Conservation (phyloP, 2,329 filamentous ascomycete species). For the Pestalotiopsis sp. region DNA sequence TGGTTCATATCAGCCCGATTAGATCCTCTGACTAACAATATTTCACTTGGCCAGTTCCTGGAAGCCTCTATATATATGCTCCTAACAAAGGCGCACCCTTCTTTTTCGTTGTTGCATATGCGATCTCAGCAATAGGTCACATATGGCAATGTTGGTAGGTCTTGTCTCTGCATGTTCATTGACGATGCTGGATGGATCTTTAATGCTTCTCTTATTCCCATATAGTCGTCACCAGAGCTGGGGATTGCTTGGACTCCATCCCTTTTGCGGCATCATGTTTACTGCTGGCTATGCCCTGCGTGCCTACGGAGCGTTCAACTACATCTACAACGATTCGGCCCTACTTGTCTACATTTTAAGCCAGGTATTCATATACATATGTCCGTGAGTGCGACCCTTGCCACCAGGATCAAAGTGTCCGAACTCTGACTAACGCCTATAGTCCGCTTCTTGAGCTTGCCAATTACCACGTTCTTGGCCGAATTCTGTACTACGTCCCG, state of each 20-base stretch:
- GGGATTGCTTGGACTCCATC: slow-evolving; percentile 51
- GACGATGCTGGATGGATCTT: background rate
- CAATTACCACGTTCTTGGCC: slow-evolving; percentile 66
- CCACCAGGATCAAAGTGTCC: background rate
- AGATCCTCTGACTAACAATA: background rate
- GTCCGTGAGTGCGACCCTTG: background rate
- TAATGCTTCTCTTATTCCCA: background rate
- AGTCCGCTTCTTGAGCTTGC: slow-evolving; percentile 63
- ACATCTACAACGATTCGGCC: slow-evolving; percentile 34
- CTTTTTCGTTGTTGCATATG: slow-evolving; percentile 51
- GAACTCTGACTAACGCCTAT: background rate
- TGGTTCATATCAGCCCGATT: background rate
- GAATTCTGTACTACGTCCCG: slow-evolving; percentile 64
- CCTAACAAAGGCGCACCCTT: slow-evolving; percentile 58
- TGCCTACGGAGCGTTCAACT: slow-evolving; percentile 51
- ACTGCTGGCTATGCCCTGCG: slow-evolving; percentile 55
- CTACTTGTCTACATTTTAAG: background rate
- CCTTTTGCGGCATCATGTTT: slow-evolving; percentile 52
- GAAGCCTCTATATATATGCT: slow-evolving; percentile 47
- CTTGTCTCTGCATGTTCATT: background rate
- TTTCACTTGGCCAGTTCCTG: background rate
- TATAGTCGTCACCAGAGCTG: slow-evolving; percentile 52
- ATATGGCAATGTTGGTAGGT: slow-evolving; percentile 51
- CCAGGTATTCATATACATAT: slow-evolving; percentile 2
- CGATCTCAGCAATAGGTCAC: slow-evolving; percentile 46